Evolutionary conservation across 768 basidiomycete genomes (phyloP).

Genomic region (Dentipellis sp.): DNA sequence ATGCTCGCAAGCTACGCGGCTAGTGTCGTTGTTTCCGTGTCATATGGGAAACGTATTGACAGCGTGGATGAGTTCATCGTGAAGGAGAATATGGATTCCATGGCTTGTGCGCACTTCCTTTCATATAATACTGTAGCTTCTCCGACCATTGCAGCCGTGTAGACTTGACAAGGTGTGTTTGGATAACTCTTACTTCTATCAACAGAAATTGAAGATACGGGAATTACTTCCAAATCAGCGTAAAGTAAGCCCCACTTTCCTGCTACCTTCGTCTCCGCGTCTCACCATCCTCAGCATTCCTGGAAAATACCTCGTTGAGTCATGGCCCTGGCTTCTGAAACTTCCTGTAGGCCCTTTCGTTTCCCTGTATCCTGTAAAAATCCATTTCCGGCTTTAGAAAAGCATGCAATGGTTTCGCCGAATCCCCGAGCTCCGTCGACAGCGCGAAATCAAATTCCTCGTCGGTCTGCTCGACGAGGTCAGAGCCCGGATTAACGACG

Average conservation of each 20-base stretch:
- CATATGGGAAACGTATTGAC: slow-evolving; percentile 34
- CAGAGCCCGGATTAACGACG: slow-evolving; percentile 29
- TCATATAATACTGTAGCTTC: not conserved
- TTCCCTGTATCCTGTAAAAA: not conserved
- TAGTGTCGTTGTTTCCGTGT: slow-evolving; percentile 34
- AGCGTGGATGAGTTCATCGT: slow-evolving; percentile 39
- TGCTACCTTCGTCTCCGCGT: no score
- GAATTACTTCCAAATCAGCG: no score
- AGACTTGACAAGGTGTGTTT: no score
- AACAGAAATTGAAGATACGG: no score
- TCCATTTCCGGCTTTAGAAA: slow-evolving; percentile 10
- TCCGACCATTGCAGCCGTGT: not conserved
- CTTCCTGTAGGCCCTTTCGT: slow-evolving; percentile 25
- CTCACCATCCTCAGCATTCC: slow-evolving; percentile 27
- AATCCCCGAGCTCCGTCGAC: slow-evolving; percentile 28
- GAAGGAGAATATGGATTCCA: slow-evolving; percentile 33
- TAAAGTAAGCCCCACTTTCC: no score
- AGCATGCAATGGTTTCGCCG: slow-evolving; percentile 36
- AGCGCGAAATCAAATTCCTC: slow-evolving; percentile 30
- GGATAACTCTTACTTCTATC: no score
- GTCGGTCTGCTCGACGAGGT: slow-evolving; percentile 33
- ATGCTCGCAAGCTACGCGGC: slow-evolving; percentile 32
- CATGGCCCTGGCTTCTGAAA: slow-evolving; percentile 37
- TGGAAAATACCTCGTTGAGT: slow-evolving; percentile 40
- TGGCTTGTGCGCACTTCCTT: slow-evolving; percentile 28